Base-by-base conservation (phyloP, 306 rosid genomes). In the Gynostemma pentaphyllum region DNA sequence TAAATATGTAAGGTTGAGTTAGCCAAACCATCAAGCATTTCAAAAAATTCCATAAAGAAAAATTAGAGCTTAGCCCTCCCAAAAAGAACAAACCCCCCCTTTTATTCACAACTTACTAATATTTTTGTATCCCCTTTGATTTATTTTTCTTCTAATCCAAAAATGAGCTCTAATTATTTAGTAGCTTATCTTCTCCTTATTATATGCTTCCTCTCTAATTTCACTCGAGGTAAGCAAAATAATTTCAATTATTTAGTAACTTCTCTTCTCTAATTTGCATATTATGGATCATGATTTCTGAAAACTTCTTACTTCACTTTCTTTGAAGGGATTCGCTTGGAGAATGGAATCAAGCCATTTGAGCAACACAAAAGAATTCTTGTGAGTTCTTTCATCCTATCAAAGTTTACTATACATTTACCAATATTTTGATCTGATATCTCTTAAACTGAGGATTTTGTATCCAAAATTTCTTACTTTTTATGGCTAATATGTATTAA, bases 271-370 rank as follows among this genome's bases (percentile, higher is more conserved):
- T 52, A 39, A 30, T 22, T 2, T 15, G 45, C 30, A 53, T 55
- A 72, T n/a, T 37, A n/a, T 34, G 27, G 14, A 69, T 24, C 21
- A 34, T 36, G 11, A 24, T 26, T 30, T 49, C 4, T 60, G 46
- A 23, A 44, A 7, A 62, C 21, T 7, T 41, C 28, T 45, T 62
- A 40, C 64, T 9, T 18, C 62, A 5, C 15, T 46, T n/a, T 74
- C n/a, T 72, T 19, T 76, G 60, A 67, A 87, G 97, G 96, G 53
- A 81, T 87, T 62, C 89, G 96, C 46, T 64, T 78, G 80, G 83
- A 69, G 26, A 83, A 80, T 69, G 80, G 61, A 44, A 65, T 79
- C 47, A 67, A 54, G 47, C 57, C 68, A 55, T 54, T 66, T 48
- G 67, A 34, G 61, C 80, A 69, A 39, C 76, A 69, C 9, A 27